Percentiles rank a stretch among this genome's conserved stretches.
Conservation (phyloP, 1,139 yeast species). For the Saccharomycopsis hybrid region DNA sequence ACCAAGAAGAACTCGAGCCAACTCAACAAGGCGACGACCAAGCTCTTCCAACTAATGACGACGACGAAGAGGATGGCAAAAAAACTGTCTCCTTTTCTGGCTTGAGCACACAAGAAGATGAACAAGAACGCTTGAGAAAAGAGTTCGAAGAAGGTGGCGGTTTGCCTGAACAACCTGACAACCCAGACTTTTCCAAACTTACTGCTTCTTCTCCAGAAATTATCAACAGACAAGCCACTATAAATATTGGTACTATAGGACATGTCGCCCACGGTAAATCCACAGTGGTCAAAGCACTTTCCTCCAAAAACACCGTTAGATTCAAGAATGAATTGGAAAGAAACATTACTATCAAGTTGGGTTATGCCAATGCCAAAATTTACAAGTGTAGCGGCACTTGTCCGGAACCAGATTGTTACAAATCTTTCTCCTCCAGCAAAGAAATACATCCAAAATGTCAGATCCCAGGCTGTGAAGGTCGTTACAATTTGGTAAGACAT, state of each 20-base stretch:
- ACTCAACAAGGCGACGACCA: slow-evolving; percentile 27
- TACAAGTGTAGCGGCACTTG: slow-evolving; percentile 87
- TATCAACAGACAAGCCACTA: slow-evolving; percentile 97
- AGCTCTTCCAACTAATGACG: too few species aligned
- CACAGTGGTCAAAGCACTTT: slow-evolving; percentile 96
- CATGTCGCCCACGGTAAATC: slow-evolving; percentile 99
- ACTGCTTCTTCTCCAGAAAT: slow-evolving; percentile 92
- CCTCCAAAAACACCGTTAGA: slow-evolving; percentile 98
- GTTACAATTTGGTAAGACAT: slow-evolving; percentile 87
- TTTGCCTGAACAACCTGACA: slow-evolving; percentile 88
- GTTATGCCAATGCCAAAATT: slow-evolving; percentile 98
- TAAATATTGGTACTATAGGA: slow-evolving; percentile 98
- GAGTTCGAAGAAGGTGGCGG: slow-evolving; percentile 99
- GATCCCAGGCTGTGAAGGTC: slow-evolving; percentile 77
- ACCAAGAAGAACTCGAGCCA: slow-evolving; percentile 27
- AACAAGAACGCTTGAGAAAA: slow-evolving; percentile 59
- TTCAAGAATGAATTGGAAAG: slow-evolving; percentile 98
- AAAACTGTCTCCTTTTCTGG: slow-evolving; percentile 84
- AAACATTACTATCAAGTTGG: slow-evolving; percentile 96
- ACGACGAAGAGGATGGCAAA: slow-evolving; percentile 64
- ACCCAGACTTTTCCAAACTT: slow-evolving; percentile 72
- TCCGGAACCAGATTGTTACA: slow-evolving; percentile 93
- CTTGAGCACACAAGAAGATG: slow-evolving; percentile 58
- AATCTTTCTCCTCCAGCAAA: slow-evolving; percentile 88
- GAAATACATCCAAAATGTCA: slow-evolving; percentile 92